phyloP scores from a whole-genome alignment of 2,329 filamentous ascomycete species.

The Hypoxylon sp. region DNA sequence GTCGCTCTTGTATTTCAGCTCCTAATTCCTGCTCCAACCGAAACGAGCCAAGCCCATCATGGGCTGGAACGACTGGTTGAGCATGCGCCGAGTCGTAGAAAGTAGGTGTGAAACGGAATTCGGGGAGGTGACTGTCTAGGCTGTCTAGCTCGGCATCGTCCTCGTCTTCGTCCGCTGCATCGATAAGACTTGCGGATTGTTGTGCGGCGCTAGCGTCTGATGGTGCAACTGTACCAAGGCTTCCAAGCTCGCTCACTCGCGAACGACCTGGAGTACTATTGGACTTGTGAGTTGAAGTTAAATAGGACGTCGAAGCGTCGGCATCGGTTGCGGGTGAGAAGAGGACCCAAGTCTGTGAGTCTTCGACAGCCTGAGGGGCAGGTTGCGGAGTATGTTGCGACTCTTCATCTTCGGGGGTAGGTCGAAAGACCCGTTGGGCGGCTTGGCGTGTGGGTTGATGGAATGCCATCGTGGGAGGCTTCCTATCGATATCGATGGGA shows the following conservation, averaged over 20 bases:
- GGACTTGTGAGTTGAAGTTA: constrained; percentile 77
- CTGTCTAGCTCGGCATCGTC: constrained; percentile 90
- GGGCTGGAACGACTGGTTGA: constrained; percentile 83
- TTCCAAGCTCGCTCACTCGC: constrained; percentile 84
- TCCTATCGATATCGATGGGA: constrained; percentile 46
- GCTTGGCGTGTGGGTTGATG: constrained; percentile 71
- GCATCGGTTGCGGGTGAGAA: constrained; percentile 82
- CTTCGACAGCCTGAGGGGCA: constrained; percentile 66
- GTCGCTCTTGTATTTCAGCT: constrained; percentile 79
- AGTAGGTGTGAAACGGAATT: constrained; percentile 78
- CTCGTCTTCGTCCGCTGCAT: constrained; percentile 61
- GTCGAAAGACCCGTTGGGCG: constrained; percentile 64
- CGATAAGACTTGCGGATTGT: constrained; percentile 58
- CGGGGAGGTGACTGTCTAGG: constrained; percentile 90
- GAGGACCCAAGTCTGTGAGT: constrained; percentile 95
- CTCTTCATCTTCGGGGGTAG: constrained; percentile 58
- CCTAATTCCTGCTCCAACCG: constrained; percentile 71
- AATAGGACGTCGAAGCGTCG: constrained; percentile 73
- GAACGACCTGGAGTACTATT: constrained; percentile 78
- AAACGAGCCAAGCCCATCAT: constrained; percentile 94
- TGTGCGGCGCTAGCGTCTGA: constrained; percentile 67
- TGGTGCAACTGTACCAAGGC: constrained; percentile 77
- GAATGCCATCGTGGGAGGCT: constrained; percentile 66
- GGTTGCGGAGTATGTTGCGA: constrained; percentile 55
- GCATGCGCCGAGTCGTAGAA: constrained; percentile 59